phyloP scores from a whole-genome alignment of 352 stramenopile genomes.

The Bremia lactucae region DNA sequence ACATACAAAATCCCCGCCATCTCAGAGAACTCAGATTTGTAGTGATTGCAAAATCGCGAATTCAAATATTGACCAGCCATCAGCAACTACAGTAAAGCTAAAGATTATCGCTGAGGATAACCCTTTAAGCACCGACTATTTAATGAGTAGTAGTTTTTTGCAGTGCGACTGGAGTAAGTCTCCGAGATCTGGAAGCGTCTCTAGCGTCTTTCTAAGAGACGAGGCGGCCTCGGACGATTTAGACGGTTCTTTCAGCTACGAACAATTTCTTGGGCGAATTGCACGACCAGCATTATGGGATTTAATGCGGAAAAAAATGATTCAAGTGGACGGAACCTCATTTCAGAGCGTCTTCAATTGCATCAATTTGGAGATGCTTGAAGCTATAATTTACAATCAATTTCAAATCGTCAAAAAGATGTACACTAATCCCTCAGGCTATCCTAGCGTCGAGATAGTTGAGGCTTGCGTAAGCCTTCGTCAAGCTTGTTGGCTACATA shows the following conservation, averaged over 20 bases:
- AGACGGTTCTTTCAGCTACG: constrained; percentile 1
- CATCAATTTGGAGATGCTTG: constrained; percentile 31
- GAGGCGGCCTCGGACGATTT: neutral
- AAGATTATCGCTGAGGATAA: constrained; percentile 7
- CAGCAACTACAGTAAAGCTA: constrained; percentile 3
- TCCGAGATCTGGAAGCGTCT: neutral
- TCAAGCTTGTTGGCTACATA: constrained; percentile 50
- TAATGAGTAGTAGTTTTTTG: constrained; percentile 25
- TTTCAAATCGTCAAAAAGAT: constrained; percentile 31
- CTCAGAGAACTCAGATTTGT: neutral
- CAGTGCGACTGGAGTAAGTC: constrained; percentile 15
- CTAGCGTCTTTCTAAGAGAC: neutral
- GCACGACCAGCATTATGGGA: constrained; percentile 36
- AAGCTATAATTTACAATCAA: constrained; percentile 38
- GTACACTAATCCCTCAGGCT: constrained; percentile 32
- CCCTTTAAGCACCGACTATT: constrained; percentile 20
- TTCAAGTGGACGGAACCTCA: constrained; percentile 19
- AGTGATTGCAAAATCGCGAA: neutral
- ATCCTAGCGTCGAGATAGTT: constrained; percentile 33
- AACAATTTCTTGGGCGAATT: constrained; percentile 21
- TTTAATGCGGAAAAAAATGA: constrained; percentile 33
- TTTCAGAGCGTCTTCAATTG: constrained; percentile 16
- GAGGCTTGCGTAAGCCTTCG: constrained; percentile 48
- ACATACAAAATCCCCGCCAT: neutral
- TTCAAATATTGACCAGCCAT: neutral